These are phyloP conservation scores for Apodospora peruviana DNA, from an alignment of 495 filamentous ascomycete genomes.

Conservation along the genomic window DNA sequence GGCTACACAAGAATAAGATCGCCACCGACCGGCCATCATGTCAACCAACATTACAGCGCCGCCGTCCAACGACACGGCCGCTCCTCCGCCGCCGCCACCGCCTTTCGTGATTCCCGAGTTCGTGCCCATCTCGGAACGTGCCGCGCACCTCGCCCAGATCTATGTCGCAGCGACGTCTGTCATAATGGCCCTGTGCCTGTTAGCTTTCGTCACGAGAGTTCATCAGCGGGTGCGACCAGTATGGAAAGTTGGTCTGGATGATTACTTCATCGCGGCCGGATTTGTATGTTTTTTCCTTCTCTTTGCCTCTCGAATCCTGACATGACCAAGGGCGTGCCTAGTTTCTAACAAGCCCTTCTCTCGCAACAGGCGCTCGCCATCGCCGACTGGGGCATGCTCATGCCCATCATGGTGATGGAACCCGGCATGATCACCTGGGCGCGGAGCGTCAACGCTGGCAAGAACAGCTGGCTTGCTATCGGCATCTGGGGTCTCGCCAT, in stretches of 20 bases:
- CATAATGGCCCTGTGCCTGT: constrained; percentile 11
- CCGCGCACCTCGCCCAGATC: constrained; percentile 15
- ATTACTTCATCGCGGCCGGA: constrained; percentile 17
- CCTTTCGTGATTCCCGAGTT: not conserved
- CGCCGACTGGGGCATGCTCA: constrained; percentile 17
- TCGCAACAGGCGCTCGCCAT: constrained; percentile 14
- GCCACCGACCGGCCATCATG: not conserved
- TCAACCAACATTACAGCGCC: not conserved
- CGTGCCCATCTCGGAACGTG: constrained; percentile 7
- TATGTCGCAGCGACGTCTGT: constrained; percentile 14
- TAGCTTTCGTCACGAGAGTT: constrained; percentile 18
- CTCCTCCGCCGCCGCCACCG: not conserved
- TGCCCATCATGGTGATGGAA: constrained; percentile 10
- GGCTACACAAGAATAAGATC: not conserved
- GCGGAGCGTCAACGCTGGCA: constrained; percentile 2
- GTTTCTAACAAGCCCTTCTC: not conserved
- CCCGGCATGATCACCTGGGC: constrained; percentile 10
- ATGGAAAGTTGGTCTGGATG: constrained; percentile 22
- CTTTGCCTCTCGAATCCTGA: too few species aligned
- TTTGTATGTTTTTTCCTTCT: constrained; percentile 13
- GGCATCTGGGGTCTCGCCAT: constrained; percentile 22
- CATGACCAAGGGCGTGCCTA: not conserved
- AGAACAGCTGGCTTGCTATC: constrained; percentile 20
- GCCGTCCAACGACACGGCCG: not conserved
- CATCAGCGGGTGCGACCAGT: constrained; percentile 18